Percentiles rank a stretch among this genome's conserved stretches.
Evolutionary conservation across 2,329 filamentous ascomycete species (phyloP).

Genomic region (Bipolaris sorokiniana): DNA sequence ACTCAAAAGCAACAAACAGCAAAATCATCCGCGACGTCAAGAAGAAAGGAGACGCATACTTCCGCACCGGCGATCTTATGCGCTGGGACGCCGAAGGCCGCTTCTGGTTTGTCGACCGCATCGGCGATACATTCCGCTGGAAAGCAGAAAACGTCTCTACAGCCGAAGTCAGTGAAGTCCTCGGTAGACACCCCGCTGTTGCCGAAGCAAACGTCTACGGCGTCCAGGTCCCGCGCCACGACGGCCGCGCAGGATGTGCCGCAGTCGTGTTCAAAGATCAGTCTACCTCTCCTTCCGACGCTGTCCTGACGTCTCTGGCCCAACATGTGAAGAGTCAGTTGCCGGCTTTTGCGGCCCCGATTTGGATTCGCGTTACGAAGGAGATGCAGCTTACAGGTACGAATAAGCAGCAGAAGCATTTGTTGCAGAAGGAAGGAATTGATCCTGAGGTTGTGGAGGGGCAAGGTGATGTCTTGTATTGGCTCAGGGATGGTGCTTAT

Average conservation of each 20-base stretch:
- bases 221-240: conserved; percentile 51
- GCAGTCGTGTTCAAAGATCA: conserved; percentile 45
- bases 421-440: conserved; percentile 52
- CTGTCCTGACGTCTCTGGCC: conserved; percentile 33
- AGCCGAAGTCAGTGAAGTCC: conserved; percentile 51
- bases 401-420: conserved; percentile 55
- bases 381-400: conserved; percentile 54
- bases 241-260: conserved; percentile 55
- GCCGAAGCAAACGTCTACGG: conserved; percentile 56
- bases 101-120: conserved; percentile 49
- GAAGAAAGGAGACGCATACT: conserved; percentile 46
- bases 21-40: conserved; percentile 47
- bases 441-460: conserved; percentile 47
- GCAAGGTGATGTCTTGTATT: conserved; percentile 50
- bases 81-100: conserved; percentile 40
- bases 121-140: conserved; percentile 51
- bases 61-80: conserved; percentile 47
- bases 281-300: conserved; percentile 12
- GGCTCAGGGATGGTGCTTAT: conserved; percentile 46
- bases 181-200: conserved; percentile 49
- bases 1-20: conserved; percentile 39
- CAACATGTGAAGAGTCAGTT: conserved; percentile 48
- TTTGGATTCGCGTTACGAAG: conserved; percentile 51
- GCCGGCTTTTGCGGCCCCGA: conserved; percentile 53
- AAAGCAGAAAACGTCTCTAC: conserved; percentile 56